These are phyloP conservation scores for Colletotrichum nymphaeae DNA, from an alignment of 2,329 filamentous ascomycete genomes.

Conservation along the genomic window DNA sequence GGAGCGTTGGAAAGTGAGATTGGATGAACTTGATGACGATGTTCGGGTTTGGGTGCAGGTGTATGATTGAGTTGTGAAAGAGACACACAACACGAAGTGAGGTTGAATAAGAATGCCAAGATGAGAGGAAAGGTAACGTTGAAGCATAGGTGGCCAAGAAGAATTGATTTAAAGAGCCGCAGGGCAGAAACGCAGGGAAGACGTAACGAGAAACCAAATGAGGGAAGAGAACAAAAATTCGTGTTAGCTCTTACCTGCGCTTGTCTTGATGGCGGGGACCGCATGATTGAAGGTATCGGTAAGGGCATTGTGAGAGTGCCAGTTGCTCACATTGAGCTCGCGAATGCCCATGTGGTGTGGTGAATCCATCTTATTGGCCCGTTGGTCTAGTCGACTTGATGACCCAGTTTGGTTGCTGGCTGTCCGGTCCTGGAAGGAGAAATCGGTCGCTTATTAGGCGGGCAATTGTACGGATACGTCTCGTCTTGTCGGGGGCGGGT, in stretches of 20 bases:
- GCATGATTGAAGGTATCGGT: slow-evolving; percentile 65
- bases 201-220: slow-evolving; percentile 28
- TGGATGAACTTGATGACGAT: background rate
- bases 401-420: background rate
- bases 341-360: slow-evolving; percentile 53
- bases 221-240: background rate
- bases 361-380: slow-evolving; percentile 48
- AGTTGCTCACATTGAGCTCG: slow-evolving; percentile 63
- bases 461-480: background rate
- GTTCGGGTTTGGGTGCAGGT: background rate
- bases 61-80: background rate
- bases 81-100: background rate
- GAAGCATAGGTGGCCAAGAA: slow-evolving; percentile 3
- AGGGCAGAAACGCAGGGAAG: background rate
- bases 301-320: slow-evolving; percentile 57
- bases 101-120: background rate
- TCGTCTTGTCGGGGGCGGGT: background rate
- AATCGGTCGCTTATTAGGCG: background rate
- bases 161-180: background rate
- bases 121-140: background rate
- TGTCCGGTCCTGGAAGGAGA: background rate
- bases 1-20: slow-evolving; percentile 18
- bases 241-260: slow-evolving; percentile 64
- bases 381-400: background rate
- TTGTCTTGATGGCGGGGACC: slow-evolving; percentile 69